These are phyloP conservation scores for Neoarthrinium moseri DNA, from an alignment of 2,329 filamentous ascomycete species.

Conservation along the genomic window DNA sequence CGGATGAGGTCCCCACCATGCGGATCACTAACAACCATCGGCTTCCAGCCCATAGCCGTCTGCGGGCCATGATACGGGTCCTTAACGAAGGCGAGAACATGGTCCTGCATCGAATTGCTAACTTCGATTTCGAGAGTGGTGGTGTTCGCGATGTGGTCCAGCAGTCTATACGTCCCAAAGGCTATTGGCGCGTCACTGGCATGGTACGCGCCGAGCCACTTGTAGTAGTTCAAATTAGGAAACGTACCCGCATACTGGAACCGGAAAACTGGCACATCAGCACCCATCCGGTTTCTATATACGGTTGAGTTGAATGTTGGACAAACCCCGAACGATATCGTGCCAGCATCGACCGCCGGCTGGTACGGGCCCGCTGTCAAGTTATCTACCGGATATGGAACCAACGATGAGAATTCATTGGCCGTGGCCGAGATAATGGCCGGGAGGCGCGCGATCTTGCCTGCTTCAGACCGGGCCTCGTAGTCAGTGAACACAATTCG, in stretches of 20 bases:
- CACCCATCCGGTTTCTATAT: slow-evolving; percentile 22
- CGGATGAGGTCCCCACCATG: slow-evolving; percentile 21
- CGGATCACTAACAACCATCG: slow-evolving; percentile 7
- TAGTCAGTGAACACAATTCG: slow-evolving; percentile 30
- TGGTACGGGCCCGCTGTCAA: slow-evolving; percentile 26
- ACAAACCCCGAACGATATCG: slow-evolving; percentile 23
- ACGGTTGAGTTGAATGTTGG: slow-evolving; percentile 24
- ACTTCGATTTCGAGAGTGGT: slow-evolving; percentile 21
- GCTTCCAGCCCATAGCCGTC: slow-evolving; percentile 11
- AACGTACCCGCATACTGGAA: slow-evolving; percentile 40
- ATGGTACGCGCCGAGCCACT: slow-evolving; percentile 43
- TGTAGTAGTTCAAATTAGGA: slow-evolving; percentile 34
- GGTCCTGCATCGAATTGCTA: slow-evolving; percentile 25
- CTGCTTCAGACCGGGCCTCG: slow-evolving; percentile 19
- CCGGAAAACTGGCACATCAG: slow-evolving; percentile 30
- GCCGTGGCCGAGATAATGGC: slow-evolving; percentile 30
- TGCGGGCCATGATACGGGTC: slow-evolving; percentile 23
- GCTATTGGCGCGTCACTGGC: slow-evolving; percentile 34
- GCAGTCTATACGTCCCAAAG: slow-evolving; percentile 34
- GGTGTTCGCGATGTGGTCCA: slow-evolving; percentile 20
- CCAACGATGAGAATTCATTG: slow-evolving; percentile 29
- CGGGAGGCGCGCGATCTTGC: slow-evolving; percentile 24
- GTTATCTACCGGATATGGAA: slow-evolving; percentile 24
- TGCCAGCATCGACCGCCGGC: slow-evolving; percentile 10
- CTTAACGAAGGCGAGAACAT: slow-evolving; percentile 22